Percentiles rank a stretch among this genome's conserved stretches.
Evolutionary conservation across 73 alveolate genomes (phyloP).

Genomic region (Strombidium stylifer): DNA sequence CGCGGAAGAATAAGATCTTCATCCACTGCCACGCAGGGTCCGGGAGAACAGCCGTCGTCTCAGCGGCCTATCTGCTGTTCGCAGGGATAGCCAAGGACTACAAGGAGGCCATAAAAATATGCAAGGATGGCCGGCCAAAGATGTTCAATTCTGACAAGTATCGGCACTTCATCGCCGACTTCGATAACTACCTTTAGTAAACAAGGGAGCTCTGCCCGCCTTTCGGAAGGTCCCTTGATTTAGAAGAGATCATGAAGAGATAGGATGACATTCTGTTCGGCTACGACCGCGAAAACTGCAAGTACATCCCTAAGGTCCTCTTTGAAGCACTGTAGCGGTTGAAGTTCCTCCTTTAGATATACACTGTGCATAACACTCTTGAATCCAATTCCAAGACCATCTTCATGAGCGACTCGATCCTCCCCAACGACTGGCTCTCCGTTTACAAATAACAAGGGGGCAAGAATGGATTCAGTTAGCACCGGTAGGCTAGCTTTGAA

Average conservation of each 20-base stretch:
- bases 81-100: constrained; percentile 23
- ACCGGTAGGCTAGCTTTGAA: too few relatives aligned
- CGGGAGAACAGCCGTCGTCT: constrained; percentile 84
- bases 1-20: constrained; percentile 61
- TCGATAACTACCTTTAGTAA: neutral
- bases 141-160: constrained; percentile 37
- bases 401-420: too few relatives aligned
- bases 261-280: constrained; percentile 44
- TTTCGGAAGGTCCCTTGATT: neutral
- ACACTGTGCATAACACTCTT: too few relatives aligned
- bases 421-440: too few relatives aligned
- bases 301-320: too few relatives aligned
- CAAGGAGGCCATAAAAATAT: constrained; percentile 35
- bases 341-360: too few relatives aligned
- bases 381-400: too few relatives aligned
- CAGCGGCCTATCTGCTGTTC: constrained; percentile 65
- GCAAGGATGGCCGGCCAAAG: constrained; percentile 23
- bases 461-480: too few relatives aligned
- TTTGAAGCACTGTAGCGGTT: too few relatives aligned
- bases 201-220: constrained; percentile 26
- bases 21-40: constrained; percentile 94
- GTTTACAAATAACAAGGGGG: too few relatives aligned
- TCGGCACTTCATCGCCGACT: neutral
- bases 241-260: constrained; percentile 16
- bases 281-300: too few relatives aligned